Conservation (phyloP, 2,329 filamentous ascomycete species). For the Epichloe amarillans region DNA sequence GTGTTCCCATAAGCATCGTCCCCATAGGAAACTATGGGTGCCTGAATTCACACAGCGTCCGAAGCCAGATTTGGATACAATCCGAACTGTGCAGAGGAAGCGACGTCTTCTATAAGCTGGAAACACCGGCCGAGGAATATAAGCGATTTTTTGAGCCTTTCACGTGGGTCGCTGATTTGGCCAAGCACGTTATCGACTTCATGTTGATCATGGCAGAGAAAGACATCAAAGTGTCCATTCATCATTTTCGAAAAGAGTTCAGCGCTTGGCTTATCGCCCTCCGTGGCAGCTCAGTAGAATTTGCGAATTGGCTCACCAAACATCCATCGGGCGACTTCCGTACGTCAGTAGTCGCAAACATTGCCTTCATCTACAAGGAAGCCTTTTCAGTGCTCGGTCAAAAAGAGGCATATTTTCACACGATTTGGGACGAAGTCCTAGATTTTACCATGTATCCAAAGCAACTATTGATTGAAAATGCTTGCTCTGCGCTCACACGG, state of each 20-base stretch:
- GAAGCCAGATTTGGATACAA: slow-evolving; percentile 49
- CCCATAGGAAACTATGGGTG: slow-evolving; percentile 56
- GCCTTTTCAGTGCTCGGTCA: slow-evolving; percentile 32
- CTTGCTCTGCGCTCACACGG: background rate
- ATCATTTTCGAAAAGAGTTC: slow-evolving; percentile 46
- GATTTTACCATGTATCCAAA: slow-evolving; percentile 21
- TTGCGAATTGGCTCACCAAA: slow-evolving; percentile 41
- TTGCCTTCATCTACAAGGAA: slow-evolving; percentile 54
- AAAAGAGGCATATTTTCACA: slow-evolving; percentile 21
- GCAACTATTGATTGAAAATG: slow-evolving; percentile 4
- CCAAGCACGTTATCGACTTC: slow-evolving; percentile 62
- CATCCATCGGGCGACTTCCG: slow-evolving; percentile 47
- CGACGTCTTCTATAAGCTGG: slow-evolving; percentile 51
- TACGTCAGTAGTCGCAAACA: slow-evolving; percentile 42
- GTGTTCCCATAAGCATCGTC: slow-evolving; percentile 41
- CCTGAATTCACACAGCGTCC: slow-evolving; percentile 30
- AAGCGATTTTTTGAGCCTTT: slow-evolving; percentile 47
- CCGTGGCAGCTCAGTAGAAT: slow-evolving; percentile 28
- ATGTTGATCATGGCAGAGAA: slow-evolving; percentile 25
- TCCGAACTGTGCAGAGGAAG: slow-evolving; percentile 30
- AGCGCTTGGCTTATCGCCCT: slow-evolving; percentile 35
- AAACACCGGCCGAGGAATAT: slow-evolving; percentile 46
- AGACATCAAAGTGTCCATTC: slow-evolving; percentile 29
- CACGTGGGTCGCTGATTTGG: slow-evolving; percentile 56
- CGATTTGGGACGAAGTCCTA: slow-evolving; percentile 41